Evolutionary conservation across 2,329 filamentous ascomycete genomes (phyloP).

Genomic region (Penicillium rolfsii): DNA sequence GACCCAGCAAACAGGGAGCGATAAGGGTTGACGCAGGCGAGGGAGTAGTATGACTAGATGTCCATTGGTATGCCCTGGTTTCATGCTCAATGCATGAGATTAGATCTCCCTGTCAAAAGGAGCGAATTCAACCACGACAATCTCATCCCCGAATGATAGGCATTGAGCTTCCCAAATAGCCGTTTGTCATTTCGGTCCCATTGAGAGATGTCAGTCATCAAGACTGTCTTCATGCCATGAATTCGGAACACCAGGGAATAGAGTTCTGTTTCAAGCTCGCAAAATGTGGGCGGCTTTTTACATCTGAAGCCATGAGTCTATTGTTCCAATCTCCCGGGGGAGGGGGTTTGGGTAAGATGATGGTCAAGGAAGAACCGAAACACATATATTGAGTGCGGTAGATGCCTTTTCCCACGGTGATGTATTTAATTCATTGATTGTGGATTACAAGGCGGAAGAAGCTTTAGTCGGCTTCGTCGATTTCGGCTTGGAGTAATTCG

Average conservation of each 20-base stretch:
- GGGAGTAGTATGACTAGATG: conserved; percentile 30
- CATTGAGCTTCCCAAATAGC: conserved; percentile 32
- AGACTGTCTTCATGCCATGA: conserved; percentile 29
- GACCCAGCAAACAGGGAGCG: conserved; percentile 45
- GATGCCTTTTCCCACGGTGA: conserved; percentile 33
- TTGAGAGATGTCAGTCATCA: conserved; percentile 27
- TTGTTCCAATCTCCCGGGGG: conserved; percentile 39
- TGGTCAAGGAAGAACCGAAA: conserved; percentile 33
- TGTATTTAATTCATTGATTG: conserved; percentile 31
- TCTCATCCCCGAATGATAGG: conserved; percentile 14
- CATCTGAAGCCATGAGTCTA: conserved; percentile 27
- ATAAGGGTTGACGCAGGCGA: conserved; percentile 23
- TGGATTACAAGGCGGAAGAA: conserved; percentile 34
- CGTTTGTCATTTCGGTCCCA: conserved; percentile 28
- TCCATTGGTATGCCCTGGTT: conserved; percentile 44
- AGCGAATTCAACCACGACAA: conserved; percentile 43
- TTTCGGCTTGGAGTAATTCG: conserved; percentile 31
- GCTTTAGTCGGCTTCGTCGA: conserved; percentile 33
- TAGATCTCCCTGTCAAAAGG: conserved; percentile 45
- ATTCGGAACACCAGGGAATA: conserved; percentile 26
- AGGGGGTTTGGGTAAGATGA: conserved; percentile 29
- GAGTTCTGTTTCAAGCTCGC: conserved; percentile 15
- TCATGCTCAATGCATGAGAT: conserved; percentile 42
- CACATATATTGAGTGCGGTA: conserved; percentile 35
- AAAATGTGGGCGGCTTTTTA: conserved; percentile 27